phyloP scores from a whole-genome alignment of 768 basidiomycete genomes.

The Boletus coccyginus region DNA sequence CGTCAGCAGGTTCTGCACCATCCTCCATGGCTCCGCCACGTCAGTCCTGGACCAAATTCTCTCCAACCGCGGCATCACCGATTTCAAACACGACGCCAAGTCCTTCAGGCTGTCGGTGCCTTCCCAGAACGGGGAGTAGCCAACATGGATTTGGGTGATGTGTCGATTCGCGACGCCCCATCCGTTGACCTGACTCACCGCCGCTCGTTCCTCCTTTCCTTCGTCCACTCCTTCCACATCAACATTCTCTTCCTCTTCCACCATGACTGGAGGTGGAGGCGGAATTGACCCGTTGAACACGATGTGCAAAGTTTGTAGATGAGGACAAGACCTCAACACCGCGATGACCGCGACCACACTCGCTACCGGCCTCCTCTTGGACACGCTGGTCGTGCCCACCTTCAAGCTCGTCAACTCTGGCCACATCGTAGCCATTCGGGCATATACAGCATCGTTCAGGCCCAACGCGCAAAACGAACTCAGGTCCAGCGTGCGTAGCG shows the following conservation, averaged over 20 bases:
- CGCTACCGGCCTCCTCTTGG: conserved; percentile 3
- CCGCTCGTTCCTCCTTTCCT: background rate
- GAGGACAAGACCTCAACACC: conserved; percentile 10
- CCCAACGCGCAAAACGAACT: conserved; percentile 5
- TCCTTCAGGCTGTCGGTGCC: no score
- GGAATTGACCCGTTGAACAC: conserved; percentile 14
- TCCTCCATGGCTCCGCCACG: no score
- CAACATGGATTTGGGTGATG: conserved; percentile 5
- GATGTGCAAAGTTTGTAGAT: conserved; percentile 10
- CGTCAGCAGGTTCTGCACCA: no score
- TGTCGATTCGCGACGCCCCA: background rate
- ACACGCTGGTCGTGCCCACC: conserved; percentile 2
- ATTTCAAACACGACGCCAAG: no score
- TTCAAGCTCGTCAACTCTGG: conserved; percentile 12
- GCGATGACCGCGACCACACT: conserved; percentile 13
- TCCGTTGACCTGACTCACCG: background rate
- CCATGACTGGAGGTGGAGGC: background rate
- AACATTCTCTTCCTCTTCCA: background rate
- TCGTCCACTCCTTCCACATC: no score
- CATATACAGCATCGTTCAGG: conserved; percentile 12
- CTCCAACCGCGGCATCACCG: no score
- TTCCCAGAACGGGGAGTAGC: no score
- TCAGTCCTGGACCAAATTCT: no score
- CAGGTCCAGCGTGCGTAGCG: conserved; percentile 7
- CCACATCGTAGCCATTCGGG: conserved; percentile 4